Evolutionary conservation across 2,329 filamentous ascomycete species (phyloP).

Genomic region (Neocatenulostroma microsporum): DNA sequence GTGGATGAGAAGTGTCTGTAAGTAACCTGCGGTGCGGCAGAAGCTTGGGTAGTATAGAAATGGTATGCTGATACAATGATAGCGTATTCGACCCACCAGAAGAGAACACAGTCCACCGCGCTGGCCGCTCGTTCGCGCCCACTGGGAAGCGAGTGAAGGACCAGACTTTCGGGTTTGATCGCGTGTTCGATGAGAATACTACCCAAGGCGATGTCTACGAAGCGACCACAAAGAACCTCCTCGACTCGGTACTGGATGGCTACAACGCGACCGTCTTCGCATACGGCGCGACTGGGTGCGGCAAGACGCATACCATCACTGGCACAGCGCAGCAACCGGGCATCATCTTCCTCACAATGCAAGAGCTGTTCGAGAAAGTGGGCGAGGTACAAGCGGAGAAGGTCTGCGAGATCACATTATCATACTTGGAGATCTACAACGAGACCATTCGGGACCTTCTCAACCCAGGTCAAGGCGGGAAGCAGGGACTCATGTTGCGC

Average conservation of each 20-base stretch:
- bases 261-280: slow-evolving; percentile 99
- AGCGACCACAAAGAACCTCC: slow-evolving; percentile 75
- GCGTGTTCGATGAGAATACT: slow-evolving; percentile 92
- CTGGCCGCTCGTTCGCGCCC: slow-evolving; percentile 65
- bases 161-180: slow-evolving; percentile 93
- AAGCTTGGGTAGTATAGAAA: too few relatives aligned
- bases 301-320: slow-evolving; percentile 93
- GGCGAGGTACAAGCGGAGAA: slow-evolving; percentile 79
- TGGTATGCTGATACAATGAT: slow-evolving; percentile 14
- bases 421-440: slow-evolving; percentile 98
- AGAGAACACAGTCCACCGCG: slow-evolving; percentile 83
- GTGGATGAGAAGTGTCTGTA: slow-evolving; percentile 94
- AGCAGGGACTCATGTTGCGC: slow-evolving; percentile 78
- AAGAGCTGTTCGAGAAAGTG: slow-evolving; percentile 96
- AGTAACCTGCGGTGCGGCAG: too few relatives aligned
- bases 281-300: slow-evolving; percentile 94
- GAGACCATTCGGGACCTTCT: slow-evolving; percentile 95
- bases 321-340: slow-evolving; percentile 87
- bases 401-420: slow-evolving; percentile 79
- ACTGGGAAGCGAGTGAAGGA: slow-evolving; percentile 91
- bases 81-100: slow-evolving; percentile 97
- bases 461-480: slow-evolving; percentile 76
- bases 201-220: slow-evolving; percentile 93
- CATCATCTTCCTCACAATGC: slow-evolving; percentile 98
- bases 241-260: slow-evolving; percentile 91